A percentile compares a stretch with the other conserved stretches of the same genome.
These are phyloP conservation scores for Aegilops bicornis DNA, from an alignment of 176 grass and related monocot genomes.

Conservation along the genomic window DNA sequence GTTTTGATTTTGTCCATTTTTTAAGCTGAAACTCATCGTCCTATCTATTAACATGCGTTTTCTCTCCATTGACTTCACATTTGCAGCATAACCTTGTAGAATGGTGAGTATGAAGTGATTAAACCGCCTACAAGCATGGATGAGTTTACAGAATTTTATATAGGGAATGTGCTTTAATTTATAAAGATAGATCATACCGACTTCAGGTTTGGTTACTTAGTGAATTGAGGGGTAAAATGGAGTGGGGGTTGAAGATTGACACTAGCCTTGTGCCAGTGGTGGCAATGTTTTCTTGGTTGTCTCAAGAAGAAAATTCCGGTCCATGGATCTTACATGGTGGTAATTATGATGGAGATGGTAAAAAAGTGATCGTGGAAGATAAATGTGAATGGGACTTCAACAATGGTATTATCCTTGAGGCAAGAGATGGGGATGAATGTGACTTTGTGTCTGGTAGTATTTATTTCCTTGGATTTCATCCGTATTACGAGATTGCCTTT, in stretches of 20 bases:
- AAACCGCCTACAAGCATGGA: neutral
- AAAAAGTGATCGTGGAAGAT: neutral
- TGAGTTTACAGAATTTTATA: neutral
- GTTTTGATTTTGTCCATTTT: neutral
- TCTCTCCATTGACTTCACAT: neutral
- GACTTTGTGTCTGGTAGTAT: neutral
- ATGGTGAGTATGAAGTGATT: neutral
- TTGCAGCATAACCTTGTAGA: neutral
- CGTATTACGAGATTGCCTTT: neutral
- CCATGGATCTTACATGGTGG: neutral
- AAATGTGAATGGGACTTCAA: conserved; percentile 1
- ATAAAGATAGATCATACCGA: neutral
- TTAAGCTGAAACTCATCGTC: neutral
- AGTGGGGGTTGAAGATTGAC: neutral
- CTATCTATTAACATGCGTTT: neutral
- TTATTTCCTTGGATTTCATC: neutral
- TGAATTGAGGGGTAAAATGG: neutral
- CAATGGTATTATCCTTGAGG: neutral
- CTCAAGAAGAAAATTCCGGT: neutral
- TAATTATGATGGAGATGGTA: too few relatives aligned
- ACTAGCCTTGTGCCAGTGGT: neutral
- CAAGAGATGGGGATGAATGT: neutral
- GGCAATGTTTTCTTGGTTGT: neutral
- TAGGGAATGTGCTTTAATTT: neutral
- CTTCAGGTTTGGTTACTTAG: neutral